These are phyloP conservation scores for Furcasterigmium furcatum DNA, from an alignment of 2,329 filamentous ascomycete species.

Conservation along the genomic window DNA sequence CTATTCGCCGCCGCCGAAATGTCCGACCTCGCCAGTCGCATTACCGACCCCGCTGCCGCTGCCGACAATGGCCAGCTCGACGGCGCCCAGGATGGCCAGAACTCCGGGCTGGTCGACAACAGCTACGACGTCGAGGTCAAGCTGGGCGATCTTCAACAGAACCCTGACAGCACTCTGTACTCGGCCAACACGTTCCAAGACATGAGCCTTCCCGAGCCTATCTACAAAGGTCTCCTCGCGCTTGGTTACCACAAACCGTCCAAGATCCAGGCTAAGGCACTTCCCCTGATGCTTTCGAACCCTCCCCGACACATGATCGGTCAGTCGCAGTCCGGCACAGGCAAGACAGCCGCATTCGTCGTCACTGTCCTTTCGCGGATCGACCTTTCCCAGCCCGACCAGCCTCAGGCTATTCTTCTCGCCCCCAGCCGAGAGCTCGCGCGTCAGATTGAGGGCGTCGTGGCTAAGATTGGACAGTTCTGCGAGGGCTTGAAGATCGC, in stretches of 20 bases:
- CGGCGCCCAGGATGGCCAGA: conserved; percentile 13
- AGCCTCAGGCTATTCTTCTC: conserved; percentile 83
- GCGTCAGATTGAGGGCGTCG: conserved; percentile 86
- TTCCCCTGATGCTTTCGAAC: conserved; percentile 82
- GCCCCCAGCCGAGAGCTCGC: conserved; percentile 93
- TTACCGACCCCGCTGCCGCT: conserved; percentile 39
- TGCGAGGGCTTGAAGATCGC: conserved; percentile 72
- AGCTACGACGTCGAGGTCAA: conserved; percentile 91
- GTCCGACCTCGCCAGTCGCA: conserved; percentile 49
- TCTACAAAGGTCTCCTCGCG: conserved; percentile 72
- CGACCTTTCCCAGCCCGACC: conserved; percentile 64
- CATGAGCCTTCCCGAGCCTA: conserved; percentile 66
- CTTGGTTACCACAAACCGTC: conserved; percentile 94
- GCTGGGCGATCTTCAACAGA: conserved; percentile 82
- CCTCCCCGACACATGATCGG: conserved; percentile 95
- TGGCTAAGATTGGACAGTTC: conserved; percentile 80
- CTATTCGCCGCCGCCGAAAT: conserved; percentile 23
- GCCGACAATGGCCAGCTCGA: conserved; percentile 27
- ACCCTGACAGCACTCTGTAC: conserved; percentile 82
- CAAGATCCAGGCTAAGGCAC: conserved; percentile 94
- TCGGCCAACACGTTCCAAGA: conserved; percentile 83
- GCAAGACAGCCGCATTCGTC: conserved; percentile 96
- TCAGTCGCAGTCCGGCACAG: conserved; percentile 98
- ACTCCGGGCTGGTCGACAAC: conserved; percentile 61
- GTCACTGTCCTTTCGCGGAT: conserved; percentile 87